phyloP scores from a whole-genome alignment of 176 grass and related monocot genomes.

The Oryza australiensis region DNA sequence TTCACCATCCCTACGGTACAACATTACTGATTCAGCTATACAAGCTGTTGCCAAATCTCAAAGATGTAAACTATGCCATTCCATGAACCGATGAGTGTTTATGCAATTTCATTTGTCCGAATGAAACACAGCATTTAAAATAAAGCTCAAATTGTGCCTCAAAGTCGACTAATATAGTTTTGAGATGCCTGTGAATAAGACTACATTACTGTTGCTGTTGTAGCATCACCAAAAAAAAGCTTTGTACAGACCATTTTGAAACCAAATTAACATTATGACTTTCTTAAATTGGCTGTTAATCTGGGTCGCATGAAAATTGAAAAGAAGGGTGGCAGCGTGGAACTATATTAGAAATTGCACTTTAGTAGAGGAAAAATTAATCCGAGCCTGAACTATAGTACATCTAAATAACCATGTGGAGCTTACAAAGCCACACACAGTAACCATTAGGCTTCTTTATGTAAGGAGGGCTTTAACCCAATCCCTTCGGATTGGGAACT shows the following conservation, averaged over 20 bases:
- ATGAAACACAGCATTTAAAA: background rate
- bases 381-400: background rate
- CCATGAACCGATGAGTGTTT: background rate
- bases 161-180: background rate
- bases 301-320: background rate
- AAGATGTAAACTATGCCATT: background rate
- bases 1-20: background rate
- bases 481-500: background rate
- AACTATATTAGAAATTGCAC: background rate
- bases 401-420: background rate
- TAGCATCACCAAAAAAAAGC: constrained; percentile 7
- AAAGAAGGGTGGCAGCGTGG: background rate
- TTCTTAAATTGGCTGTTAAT: background rate
- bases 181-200: constrained; percentile 7
- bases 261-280: background rate
- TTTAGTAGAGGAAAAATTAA: background rate
- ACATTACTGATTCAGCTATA: background rate
- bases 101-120: background rate
- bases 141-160: background rate
- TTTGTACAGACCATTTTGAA: background rate
- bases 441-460: background rate
- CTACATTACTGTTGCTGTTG: background rate
- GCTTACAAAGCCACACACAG: background rate
- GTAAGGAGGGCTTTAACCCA: background rate
- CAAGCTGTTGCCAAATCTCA: background rate